These are phyloP conservation scores for Escallonia herrerae DNA, from an alignment of 129 eudicot species.

Conservation along the genomic window DNA sequence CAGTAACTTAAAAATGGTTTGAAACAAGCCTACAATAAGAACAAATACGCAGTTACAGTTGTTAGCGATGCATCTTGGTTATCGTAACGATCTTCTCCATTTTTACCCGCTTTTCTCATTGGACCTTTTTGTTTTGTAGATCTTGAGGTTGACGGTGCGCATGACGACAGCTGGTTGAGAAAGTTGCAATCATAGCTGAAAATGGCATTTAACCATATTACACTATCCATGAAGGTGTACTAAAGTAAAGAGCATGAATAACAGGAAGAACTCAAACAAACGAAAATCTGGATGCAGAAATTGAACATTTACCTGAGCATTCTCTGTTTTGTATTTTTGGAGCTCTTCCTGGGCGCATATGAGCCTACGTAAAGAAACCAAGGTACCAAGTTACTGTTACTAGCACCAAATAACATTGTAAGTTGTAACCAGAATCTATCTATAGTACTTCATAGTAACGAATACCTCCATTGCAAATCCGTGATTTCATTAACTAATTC, in stretches of 20 bases:
- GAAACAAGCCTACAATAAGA: no score
- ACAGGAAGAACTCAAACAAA: no score
- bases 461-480: slow-evolving; percentile 70
- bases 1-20: no score
- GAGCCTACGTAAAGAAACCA: slow-evolving; percentile 36
- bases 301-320: slow-evolving; percentile 23
- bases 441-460: background rate
- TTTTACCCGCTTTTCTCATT: no score
- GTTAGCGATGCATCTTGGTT: no score
- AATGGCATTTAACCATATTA: no score
- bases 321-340: slow-evolving; percentile 61
- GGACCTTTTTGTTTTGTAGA: no score
- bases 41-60: no score
- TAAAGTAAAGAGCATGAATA: background rate
- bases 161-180: no score
- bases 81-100: no score
- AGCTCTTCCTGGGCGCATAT: slow-evolving; percentile 72
- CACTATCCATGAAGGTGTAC: background rate
- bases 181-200: no score
- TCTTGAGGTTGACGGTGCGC: no score
- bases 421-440: background rate
- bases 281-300: background rate
- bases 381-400: background rate
- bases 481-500: slow-evolving; percentile 62
- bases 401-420: background rate